Evolutionary conservation across 257 asterid genomes (phyloP).

Genomic region (Solanum arcanum): DNA sequence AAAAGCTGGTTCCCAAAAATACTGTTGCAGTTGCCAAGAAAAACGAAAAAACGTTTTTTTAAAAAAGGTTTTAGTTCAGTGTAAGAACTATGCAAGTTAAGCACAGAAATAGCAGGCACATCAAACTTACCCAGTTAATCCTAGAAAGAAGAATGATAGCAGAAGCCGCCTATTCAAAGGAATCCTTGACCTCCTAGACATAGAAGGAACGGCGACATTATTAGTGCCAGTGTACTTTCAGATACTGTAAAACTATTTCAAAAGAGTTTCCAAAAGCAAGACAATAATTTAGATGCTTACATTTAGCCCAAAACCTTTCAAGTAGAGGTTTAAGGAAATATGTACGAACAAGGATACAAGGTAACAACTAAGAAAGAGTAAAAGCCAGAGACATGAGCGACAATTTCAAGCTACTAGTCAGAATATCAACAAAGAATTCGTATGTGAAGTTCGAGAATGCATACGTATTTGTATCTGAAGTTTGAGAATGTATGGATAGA

Average conservation of each 20-base stretch:
- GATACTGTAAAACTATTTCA: neutral
- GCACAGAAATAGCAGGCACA: neutral
- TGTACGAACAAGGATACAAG: neutral
- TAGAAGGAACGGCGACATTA: neutral
- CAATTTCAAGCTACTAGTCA: neutral
- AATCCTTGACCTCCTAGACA: conserved; percentile 59
- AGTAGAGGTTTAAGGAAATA: neutral
- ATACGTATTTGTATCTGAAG: neutral
- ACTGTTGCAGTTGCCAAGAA: conserved; percentile 29
- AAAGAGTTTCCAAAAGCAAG: neutral
- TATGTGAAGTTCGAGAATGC: neutral
- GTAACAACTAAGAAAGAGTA: neutral
- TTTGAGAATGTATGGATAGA: neutral
- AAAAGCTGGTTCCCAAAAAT: conserved; percentile 92
- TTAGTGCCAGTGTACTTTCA: neutral
- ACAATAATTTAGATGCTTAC: neutral
- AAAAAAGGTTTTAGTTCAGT: neutral
- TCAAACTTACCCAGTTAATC: conserved; percentile 78
- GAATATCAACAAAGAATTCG: neutral
- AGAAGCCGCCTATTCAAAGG: conserved; percentile 63
- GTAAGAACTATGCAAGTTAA: neutral
- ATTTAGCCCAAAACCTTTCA: neutral
- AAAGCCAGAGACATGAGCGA: neutral
- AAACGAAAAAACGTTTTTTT: neutral
- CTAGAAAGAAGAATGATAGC: conserved; percentile 79